Evolutionary conservation across 805 yeast species (phyloP), one percentile per base, ranked within the genome.

Genomic region (Saccharomycopsis olivae): DNA sequence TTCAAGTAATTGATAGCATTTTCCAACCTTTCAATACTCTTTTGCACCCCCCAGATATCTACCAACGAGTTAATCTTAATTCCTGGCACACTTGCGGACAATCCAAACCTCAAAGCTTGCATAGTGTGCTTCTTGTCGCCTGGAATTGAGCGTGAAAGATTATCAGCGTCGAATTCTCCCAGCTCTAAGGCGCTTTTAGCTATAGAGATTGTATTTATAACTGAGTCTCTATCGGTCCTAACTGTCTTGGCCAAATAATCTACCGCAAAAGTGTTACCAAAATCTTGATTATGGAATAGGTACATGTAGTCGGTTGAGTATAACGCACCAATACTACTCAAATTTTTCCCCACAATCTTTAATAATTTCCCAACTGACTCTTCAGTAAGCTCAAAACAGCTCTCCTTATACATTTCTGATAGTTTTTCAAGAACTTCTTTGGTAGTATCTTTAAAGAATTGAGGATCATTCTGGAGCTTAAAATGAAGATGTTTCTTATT

Each of bases 21-120:
- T n/a, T n/a, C n/a, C n/a, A n/a, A n/a, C n/a, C n/a, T n/a, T n/a
- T n/a, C n/a, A n/a, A n/a, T n/a, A n/a, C n/a, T n/a, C n/a, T n/a
- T n/a, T n/a, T n/a, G n/a, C n/a, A n/a, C n/a, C n/a, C 87, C 89
- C 14, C 86, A 50, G 6, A 81, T 53, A 0, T 66, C 65, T 15
- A 79, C 53, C 24, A 84, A 59, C 4, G 65, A 60, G 0, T 80
- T 81, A 3, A 87, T 61, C 14, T 75, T 73, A 21, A 79, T 61
- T 1, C 96, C 95, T 0, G 94, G 67, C 3, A 64, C 64, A 5
- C 77, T 72, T 0, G 84, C 94, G 11, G 84, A 68, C 18, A 86
- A 54, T 0, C 88, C 88, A 48, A 65, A 77, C 41, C 96, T 63
- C 11, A 83, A 51, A 0, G 75, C 51, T 49, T 72, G 74, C 52